Evolutionary conservation across 1,284 basidiomycete genomes (phyloP).

Genomic region (Irpex sp.): DNA sequence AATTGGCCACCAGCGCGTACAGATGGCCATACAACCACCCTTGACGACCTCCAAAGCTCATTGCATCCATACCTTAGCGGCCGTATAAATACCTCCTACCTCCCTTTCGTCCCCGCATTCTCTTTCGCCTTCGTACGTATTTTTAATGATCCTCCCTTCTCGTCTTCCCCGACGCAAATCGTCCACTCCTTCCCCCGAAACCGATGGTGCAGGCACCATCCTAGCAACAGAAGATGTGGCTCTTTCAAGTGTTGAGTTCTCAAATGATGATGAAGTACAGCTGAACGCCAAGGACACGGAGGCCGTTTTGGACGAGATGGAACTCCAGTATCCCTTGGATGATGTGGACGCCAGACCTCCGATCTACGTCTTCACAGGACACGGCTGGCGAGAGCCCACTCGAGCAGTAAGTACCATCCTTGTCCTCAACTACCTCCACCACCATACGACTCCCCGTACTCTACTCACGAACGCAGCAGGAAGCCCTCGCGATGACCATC

Average conservation of each 20-base stretch:
- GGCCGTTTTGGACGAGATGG: background rate
- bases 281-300: background rate
- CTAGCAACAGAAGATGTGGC: background rate
- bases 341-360: background rate
- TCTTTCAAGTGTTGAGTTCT: background rate
- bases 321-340: background rate
- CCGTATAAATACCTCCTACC: background rate
- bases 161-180: background rate
- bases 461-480: background rate
- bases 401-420: background rate
- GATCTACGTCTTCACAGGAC: background rate
- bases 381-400: background rate
- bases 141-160: constrained; percentile 1
- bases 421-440: too few species aligned
- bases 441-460: background rate
- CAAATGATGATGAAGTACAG: background rate
- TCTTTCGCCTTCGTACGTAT: background rate
- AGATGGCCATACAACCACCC: background rate
- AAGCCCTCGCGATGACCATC: background rate
- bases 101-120: background rate
- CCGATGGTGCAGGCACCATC: background rate
- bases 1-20: background rate
- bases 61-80: background rate
- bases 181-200: background rate
- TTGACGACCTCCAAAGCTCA: background rate